These are phyloP conservation scores for Cyclospora cayetanensis DNA, from an alignment of 169 alveolate genomes.

Conservation along the genomic window DNA sequence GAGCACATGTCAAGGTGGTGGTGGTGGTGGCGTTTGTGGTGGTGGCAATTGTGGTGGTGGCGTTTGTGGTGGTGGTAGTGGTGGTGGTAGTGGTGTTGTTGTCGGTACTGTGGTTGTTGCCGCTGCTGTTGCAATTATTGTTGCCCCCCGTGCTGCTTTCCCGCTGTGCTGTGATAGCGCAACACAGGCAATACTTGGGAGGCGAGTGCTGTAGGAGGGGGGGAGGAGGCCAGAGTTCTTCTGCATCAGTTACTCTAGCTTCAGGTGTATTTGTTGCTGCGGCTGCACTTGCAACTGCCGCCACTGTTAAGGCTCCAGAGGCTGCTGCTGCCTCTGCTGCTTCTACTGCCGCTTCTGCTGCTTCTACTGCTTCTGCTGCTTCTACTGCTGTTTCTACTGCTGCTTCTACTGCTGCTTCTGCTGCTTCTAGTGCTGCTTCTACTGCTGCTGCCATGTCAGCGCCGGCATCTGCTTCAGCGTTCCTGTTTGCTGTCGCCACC, in stretches of 20 bases:
- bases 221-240: not conserved
- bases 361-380: not conserved
- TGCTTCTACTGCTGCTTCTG: not conserved
- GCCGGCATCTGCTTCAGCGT: not conserved
- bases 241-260: not conserved
- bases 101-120: not conserved
- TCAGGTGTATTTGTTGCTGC: not conserved
- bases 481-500: not conserved
- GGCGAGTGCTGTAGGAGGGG: not conserved
- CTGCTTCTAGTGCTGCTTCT: not conserved
- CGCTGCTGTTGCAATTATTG: not conserved
- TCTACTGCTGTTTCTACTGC: not conserved
- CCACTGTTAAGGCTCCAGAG: too few relatives aligned
- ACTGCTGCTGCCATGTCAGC: slow-evolving; percentile 5
- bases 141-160: not conserved
- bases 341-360: not conserved
- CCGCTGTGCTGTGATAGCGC: not conserved
- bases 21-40: too few relatives aligned
- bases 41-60: too few relatives aligned
- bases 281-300: not conserved
- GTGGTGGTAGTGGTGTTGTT: not conserved
- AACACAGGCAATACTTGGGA: not conserved
- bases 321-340: not conserved
- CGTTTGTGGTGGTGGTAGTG: not conserved
- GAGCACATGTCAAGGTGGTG: too few relatives aligned